A percentile compares a stretch with the other conserved stretches of the same genome.
These are phyloP conservation scores for Pyrenophora seminiperda DNA, from an alignment of 2,329 filamentous ascomycete species.

Conservation along the genomic window DNA sequence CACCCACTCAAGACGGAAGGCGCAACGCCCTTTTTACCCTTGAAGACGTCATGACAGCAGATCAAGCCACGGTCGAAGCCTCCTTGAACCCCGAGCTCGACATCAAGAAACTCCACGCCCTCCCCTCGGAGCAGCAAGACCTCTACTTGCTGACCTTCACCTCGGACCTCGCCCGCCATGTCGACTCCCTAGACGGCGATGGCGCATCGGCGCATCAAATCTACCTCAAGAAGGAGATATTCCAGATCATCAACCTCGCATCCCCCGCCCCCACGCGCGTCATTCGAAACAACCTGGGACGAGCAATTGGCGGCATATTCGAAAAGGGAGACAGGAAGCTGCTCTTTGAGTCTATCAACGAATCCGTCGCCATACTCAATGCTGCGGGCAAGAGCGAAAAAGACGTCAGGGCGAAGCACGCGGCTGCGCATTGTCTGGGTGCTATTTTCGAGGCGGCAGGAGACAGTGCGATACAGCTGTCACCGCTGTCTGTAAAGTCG, in stretches of 20 bases:
- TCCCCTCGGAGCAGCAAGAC: constrained; percentile 94
- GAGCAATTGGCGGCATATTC: constrained; percentile 82
- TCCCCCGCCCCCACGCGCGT: constrained; percentile 84
- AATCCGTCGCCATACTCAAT: constrained; percentile 74
- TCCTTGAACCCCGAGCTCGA: constrained; percentile 78
- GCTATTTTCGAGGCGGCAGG: constrained; percentile 90
- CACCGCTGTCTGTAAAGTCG: constrained; percentile 72
- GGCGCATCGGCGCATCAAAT: constrained; percentile 87
- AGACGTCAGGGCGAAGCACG: constrained; percentile 81
- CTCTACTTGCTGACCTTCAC: constrained; percentile 90
- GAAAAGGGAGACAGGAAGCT: constrained; percentile 85
- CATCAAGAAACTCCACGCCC: constrained; percentile 81
- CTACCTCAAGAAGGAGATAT: constrained; percentile 89
- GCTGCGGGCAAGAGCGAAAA: constrained; percentile 74
- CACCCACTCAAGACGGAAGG: constrained; percentile 7
- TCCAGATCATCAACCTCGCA: constrained; percentile 85
- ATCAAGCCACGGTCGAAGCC: constrained; percentile 40
- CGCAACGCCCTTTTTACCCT: constrained; percentile 16
- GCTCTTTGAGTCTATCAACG: constrained; percentile 92
- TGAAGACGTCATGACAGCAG: constrained; percentile 33
- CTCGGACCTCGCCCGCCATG: constrained; percentile 79
- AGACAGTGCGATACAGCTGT: constrained; percentile 86
- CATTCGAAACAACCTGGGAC: constrained; percentile 85
- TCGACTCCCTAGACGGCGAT: constrained; percentile 73
- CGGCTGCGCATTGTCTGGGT: constrained; percentile 83